Evolutionary conservation across 495 filamentous ascomycete genomes (phyloP), one percentile per base, ranked within the genome.

Genomic region (Penicillium samsonianum): DNA sequence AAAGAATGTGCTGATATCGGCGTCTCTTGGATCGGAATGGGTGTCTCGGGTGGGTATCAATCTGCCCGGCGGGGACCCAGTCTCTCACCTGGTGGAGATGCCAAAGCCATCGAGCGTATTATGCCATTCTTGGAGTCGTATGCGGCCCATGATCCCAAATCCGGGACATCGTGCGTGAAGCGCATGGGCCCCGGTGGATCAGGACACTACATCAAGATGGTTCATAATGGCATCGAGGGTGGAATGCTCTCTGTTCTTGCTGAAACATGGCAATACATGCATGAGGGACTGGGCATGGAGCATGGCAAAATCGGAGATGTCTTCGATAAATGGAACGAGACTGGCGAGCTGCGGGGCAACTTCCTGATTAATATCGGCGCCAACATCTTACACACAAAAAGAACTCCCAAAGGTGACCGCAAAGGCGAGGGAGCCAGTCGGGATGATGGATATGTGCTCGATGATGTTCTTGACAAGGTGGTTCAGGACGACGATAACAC

Each of bases 151-250:
- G 84, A 84, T 57, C 64, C 66, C 16, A 74, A 73, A 60, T 69
- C 78, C 1, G 83, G 84, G 4, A 79, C 70, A 4, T 80, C 85
- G 0, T 91, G 87, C 67, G 86, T 89, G 5, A 82, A 71, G 11
- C 76, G 76, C 11, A 74, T 86, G 60, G 87, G 87, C 0, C 81
- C 80, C 4, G 84, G 82, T 2, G 87, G 88, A 2, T 78, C 81
- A 1, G 87, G 87, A 1, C 84, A 91, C 67, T 90, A 85, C 62
- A 85, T 90, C 33, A 91, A 91, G 69, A 90, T 90, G 86, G 80
- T 89, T 0, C 88, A 91, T 63, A 90, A 90, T 63, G 87, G 87
- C 5, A 89, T 90, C 46, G 86, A 91, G 67, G 85, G 89, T 47
- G 87, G 85, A 17, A 87, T 90, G 84, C 73, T 86, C 60, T 79